Conservation (phyloP, 306 rosid genomes). For the Vigna angularis region DNA sequence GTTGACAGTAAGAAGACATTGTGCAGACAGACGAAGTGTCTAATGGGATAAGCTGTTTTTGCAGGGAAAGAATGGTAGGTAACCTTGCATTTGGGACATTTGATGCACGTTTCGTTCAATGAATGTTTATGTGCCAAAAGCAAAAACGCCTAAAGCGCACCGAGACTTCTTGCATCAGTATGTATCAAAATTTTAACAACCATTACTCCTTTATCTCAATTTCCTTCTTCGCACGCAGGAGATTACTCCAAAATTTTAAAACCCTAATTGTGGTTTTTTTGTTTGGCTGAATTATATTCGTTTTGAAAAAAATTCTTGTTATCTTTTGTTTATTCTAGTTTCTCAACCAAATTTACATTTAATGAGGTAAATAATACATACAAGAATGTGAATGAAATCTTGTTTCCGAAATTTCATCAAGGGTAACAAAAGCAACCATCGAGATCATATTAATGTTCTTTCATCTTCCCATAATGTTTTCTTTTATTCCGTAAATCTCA, state of each 20-base stretch:
- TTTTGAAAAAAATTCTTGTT: not conserved
- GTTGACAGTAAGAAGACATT: slow-evolving; percentile 6
- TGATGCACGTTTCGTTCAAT: slow-evolving; percentile 42
- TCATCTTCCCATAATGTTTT: not conserved
- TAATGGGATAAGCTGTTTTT: slow-evolving; percentile 36
- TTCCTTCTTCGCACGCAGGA: not conserved
- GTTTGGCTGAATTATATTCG: too few relatives aligned
- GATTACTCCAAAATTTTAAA: not conserved
- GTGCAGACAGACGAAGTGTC: slow-evolving; percentile 43
- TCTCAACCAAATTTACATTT: too few relatives aligned
- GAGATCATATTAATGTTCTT: not conserved
- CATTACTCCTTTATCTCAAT: not conserved
- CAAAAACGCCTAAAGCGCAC: slow-evolving; percentile 19
- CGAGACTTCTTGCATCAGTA: slow-evolving; percentile 28
- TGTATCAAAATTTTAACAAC: slow-evolving; percentile 7
- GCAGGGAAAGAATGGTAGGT: slow-evolving; percentile 6
- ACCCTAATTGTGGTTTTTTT: not conserved
- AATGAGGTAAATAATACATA: not conserved
- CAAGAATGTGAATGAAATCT: not conserved
- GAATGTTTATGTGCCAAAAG: slow-evolving; percentile 33
- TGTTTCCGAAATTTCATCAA: not conserved
- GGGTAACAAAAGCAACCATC: not conserved
- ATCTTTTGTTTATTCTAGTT: not conserved
- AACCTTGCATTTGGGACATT: slow-evolving; percentile 18
- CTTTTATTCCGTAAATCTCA: not conserved